Percentiles rank a stretch among this genome's conserved stretches.
Conservation (phyloP, 2,329 filamentous ascomycete genomes). For the Beauveria varroae region DNA sequence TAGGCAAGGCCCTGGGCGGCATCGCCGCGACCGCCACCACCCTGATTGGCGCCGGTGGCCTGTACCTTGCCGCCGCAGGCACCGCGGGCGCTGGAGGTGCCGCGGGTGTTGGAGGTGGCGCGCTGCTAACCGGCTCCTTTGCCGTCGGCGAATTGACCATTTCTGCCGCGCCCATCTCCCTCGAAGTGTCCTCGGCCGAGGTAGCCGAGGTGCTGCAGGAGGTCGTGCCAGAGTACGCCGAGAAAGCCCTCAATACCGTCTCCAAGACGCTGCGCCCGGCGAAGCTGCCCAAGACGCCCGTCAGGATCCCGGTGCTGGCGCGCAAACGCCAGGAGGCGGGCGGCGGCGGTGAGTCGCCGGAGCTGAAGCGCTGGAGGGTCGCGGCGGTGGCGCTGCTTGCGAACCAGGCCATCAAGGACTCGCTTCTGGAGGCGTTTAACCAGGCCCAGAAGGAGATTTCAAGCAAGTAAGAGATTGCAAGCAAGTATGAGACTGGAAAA, state of each 20-base stretch:
- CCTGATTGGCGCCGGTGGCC: too few species aligned
- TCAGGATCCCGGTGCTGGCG: neutral
- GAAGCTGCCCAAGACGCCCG: neutral
- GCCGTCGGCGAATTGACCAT: neutral
- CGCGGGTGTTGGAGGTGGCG: neutral
- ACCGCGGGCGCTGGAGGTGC: neutral
- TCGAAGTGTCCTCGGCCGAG: neutral
- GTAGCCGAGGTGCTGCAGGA: neutral
- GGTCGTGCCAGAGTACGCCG: neutral
- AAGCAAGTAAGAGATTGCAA: neutral
- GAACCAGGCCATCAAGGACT: neutral
- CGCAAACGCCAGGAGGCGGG: neutral
- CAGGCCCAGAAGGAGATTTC: neutral
- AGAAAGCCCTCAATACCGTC: neutral
- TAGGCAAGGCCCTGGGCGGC: too few species aligned
- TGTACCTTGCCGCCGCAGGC: neutral
- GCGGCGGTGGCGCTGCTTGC: neutral
- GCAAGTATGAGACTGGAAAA: neutral
- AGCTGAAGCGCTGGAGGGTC: neutral
- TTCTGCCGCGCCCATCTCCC: neutral
- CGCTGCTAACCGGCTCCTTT: neutral
- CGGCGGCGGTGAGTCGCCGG: neutral
- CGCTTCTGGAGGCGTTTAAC: neutral
- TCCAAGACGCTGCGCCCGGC: neutral
- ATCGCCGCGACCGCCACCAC: too few species aligned